Evolutionary conservation across 2,329 filamentous ascomycete genomes (phyloP), one percentile per base, ranked within the genome.

Genomic region (Verticillium albo-atrum): DNA sequence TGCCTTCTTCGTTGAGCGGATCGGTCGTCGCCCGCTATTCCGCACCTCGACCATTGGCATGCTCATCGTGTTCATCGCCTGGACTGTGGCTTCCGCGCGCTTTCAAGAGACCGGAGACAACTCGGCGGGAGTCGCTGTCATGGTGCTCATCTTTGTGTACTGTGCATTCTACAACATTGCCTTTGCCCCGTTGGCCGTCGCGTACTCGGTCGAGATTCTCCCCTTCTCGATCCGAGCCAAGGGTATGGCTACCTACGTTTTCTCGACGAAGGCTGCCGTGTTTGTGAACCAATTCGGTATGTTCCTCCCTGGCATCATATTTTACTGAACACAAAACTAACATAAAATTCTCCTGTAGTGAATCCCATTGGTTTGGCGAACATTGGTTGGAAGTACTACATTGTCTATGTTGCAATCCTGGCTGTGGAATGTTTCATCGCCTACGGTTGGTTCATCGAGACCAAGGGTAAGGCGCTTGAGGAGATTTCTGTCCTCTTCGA

Each of bases 171-270:
- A 73, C 55, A 68, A 70, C 50, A 67, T 74, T 47, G 53, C 53
- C 6, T 34, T 54, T 23, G 12, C 53, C 27, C 53, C 53, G 14
- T n/a, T 58, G 34, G 10, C 55, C 42, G 27, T 62, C 23, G 58
- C 60, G 5, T 68, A 71, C 28, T 66, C 68, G 2, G 64, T 68
- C 3, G 70, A 72, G 55, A 67, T 72, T 12, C 66, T 72, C 47
- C 63, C 66, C 47, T 71, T 68, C 57, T 62, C 64, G 4, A 66
- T 70, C 25, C 66, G 70, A 50, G 64, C 63, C 4, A 62, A 63
- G 17, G 69, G 69, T 30, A 75, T 83, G 76, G 73, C 74, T 2
- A 57, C 30, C 42, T 68, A n/a, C 68, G 61, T 60, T 30, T 51
- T 25, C 25, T 63, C 53, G 28, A 54, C 53, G 10, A 63, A 63